Evolutionary conservation across 495 filamentous ascomycete genomes (phyloP).

Genomic region (Trichocladium antarcticum): DNA sequence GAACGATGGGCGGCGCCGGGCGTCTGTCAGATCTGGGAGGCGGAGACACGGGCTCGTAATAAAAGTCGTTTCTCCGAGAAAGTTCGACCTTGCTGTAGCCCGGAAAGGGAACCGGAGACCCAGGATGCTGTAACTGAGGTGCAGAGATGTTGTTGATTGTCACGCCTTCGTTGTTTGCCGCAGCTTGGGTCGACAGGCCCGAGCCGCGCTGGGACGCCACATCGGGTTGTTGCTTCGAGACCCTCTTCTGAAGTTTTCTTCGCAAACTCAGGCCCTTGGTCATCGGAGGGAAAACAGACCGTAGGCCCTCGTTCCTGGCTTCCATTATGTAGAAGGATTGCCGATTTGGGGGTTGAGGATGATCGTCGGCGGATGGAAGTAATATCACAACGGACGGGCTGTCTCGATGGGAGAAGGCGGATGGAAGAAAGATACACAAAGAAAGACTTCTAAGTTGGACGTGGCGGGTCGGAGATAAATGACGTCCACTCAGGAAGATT

Average conservation of each 20-base stretch:
- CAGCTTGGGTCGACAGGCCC: constrained; percentile 10
- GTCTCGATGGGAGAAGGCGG: too few species aligned
- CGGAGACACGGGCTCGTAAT: constrained; percentile 9
- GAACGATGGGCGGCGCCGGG: constrained; percentile 16
- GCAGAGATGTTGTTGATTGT: constrained; percentile 14
- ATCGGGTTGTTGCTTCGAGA: constrained; percentile 25
- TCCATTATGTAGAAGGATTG: constrained; percentile 30
- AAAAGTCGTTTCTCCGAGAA: constrained; percentile 25
- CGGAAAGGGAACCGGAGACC: constrained; percentile 7
- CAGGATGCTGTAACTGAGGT: constrained; percentile 14
- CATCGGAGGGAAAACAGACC: constrained; percentile 11
- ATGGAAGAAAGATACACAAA: neutral
- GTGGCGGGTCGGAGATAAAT: too few species aligned
- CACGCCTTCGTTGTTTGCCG: neutral
- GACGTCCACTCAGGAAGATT: too few species aligned
- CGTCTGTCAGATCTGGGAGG: neutral
- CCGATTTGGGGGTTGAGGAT: constrained; percentile 14
- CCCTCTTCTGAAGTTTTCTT: constrained; percentile 34
- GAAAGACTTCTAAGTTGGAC: neutral
- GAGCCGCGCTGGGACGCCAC: constrained; percentile 12
- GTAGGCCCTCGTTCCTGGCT: constrained; percentile 20
- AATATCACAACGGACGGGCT: neutral
- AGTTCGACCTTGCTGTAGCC: constrained; percentile 28
- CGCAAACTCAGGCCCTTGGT: constrained; percentile 28
- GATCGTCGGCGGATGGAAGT: constrained; percentile 16